Evolutionary conservation across 192 early-diverging fungal species (phyloP), one percentile per base, ranked within the genome.

Genomic region (Coemansia sp.): DNA sequence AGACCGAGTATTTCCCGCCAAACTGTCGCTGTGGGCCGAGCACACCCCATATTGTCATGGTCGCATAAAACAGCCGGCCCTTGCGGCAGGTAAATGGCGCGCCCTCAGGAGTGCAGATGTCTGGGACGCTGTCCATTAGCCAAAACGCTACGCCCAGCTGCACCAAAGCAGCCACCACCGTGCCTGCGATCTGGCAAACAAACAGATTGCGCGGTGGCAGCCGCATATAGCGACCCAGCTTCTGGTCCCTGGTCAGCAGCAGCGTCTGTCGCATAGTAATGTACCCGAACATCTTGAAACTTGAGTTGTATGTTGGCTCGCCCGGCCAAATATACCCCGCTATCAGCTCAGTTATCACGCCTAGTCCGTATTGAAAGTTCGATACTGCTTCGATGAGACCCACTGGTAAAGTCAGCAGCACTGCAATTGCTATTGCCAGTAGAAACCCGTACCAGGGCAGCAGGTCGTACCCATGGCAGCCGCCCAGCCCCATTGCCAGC

Each of bases 211-310:
- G 76, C 28, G 91, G 91, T 36, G 88, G 81, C 0, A 90, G 62
- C 49, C 83, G 83, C 81, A 88, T 81, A 52, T 88, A 87, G 34
- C 82, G 84, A 2, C 85, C 88, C 4, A 90, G 75, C 57, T 88
- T 89, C 44, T 87, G 71, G 69, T 87, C 88, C 14, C 41, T 42
- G 1, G 62, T 56, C 28, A 93, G 84, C 21, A 69, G 66, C 37
- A 93, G 56, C 17, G 82, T 83, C 60, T 96, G 92, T 17, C 66
- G 50, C 68, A 89, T 70, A 7, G 84, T 79, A 46, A 86, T 90
- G 67, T 83, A 85, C 49, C 86, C 87, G 34, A 89, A 82, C 42
- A 88, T 85, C 74, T 93, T 93, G 83, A 91, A 92, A 16, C 83
- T 81, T 36, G 88, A 82, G 44, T 89, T 89, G 53, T 81, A 85